A percentile compares a stretch with the other conserved stretches of the same genome.
These are phyloP conservation scores for Boeremia exigua DNA, from an alignment of 2,329 filamentous ascomycete genomes.

Conservation along the genomic window DNA sequence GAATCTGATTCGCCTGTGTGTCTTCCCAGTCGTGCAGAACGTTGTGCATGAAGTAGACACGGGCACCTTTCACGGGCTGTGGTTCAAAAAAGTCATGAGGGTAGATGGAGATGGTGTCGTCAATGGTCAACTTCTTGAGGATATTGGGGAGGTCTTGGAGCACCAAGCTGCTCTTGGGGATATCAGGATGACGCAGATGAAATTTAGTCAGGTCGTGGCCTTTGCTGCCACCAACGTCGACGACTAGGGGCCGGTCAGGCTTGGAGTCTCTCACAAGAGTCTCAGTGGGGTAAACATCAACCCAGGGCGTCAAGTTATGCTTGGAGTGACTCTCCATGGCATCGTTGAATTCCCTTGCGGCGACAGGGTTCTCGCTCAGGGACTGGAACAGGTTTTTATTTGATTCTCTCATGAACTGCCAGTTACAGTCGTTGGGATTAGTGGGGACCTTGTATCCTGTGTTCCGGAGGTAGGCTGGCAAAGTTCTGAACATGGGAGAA, in stretches of 20 bases:
- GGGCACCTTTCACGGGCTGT: constrained; percentile 44
- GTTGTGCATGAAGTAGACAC: constrained; percentile 49
- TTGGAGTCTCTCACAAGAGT: constrained; percentile 15
- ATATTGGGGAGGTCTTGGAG: constrained; percentile 48
- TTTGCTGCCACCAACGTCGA: constrained; percentile 52
- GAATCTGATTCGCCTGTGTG: constrained; percentile 42
- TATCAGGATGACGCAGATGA: constrained; percentile 16
- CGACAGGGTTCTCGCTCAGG: constrained; percentile 14
- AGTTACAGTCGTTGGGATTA: constrained; percentile 16
- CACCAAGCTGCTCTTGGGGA: constrained; percentile 46
- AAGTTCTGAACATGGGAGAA: constrained; percentile 18
- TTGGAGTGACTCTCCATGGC: constrained; percentile 19
- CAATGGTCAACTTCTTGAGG: constrained; percentile 16
- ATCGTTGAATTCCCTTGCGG: constrained; percentile 18
- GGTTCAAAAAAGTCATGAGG: constrained; percentile 37
- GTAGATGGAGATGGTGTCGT: constrained; percentile 24
- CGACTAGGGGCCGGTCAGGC: constrained; percentile 37
- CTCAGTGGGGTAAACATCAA: constrained; percentile 21
- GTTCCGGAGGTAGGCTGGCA: constrained; percentile 18
- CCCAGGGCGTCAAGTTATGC: constrained; percentile 18
- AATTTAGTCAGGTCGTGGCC: constrained; percentile 49
- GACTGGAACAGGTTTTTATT: constrained; percentile 17
- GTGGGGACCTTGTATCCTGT: constrained; percentile 15
- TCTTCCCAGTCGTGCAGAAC: constrained; percentile 53
- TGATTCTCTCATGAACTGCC: constrained; percentile 18